Evolutionary conservation across 169 alveolate species (phyloP), one percentile per base, ranked within the genome.

Genomic region (Plasmodium cynomolgi): DNA sequence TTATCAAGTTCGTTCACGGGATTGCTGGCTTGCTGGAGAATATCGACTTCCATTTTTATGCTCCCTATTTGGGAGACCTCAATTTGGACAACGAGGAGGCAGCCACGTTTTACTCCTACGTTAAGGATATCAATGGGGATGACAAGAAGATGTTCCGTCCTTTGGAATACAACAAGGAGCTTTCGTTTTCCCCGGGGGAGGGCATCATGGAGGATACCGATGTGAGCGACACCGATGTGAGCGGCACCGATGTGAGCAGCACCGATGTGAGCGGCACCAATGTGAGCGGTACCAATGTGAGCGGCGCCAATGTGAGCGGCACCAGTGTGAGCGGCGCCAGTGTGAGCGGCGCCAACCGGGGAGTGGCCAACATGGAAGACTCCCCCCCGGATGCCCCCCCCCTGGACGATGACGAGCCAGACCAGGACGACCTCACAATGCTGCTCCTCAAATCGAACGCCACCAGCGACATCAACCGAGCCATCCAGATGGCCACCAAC

Each of bases 1-100:
- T 90, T 41, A 90, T 90, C 20, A 90, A 90, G 72, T 90, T 39
- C 74, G 84, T 90, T 29, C 94, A 90, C 68, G 94, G 94, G 4
- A 62, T 90, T 23, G 39, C 91, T 15, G 94, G 94, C 9, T 79
- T 90, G 20, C 74, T 90, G 50, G 94, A 90, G 4, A 90, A 90
- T 90, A 90, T 90, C 15, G 94, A 90, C 72, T 90, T 90, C 72
- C 72, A 90, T 50, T 90, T 80, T 37, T 90, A 90, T 34, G 50
- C 90, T 11, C 94, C 94, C 6, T 62, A 90, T 90, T 13, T 90
- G 74, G 94, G 94, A 1, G 94, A 90, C 58, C 23, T 90, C 81
- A 90, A 90, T 31, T 90, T 90, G 75, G 31, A 81, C n/a, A 41
- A 58, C 33, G 74, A 58, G 4, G 91, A 90, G 82, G 47, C 94